Conservation (phyloP, 306 rosid genomes). For the Cucurbita pepo region DNA sequence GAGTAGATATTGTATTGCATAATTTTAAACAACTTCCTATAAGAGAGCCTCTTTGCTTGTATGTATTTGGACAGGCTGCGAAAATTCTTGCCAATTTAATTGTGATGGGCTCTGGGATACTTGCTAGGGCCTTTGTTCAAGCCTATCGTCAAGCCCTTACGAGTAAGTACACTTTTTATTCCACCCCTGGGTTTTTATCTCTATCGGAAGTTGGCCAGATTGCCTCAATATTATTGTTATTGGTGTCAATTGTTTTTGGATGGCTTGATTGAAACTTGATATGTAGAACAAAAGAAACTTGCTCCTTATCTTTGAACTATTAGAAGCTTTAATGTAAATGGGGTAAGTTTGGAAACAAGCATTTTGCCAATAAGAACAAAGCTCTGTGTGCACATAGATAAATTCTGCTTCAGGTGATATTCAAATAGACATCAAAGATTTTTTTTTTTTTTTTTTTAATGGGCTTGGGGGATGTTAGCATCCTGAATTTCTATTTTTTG, state of each 20-base stretch:
- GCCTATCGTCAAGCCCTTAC: constrained; percentile 78
- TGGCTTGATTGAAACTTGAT: background rate
- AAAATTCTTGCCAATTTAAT: constrained; percentile 67
- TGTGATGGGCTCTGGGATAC: constrained; percentile 60
- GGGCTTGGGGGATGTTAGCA: background rate
- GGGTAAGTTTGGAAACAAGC: background rate
- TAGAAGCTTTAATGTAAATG: background rate
- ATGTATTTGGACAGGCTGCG: constrained; percentile 46
- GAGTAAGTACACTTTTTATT: constrained; percentile 29
- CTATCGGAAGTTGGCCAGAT: background rate
- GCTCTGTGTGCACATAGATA: background rate
- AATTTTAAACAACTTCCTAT: background rate
- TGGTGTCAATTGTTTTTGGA: background rate
- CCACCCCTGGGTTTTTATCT: background rate
- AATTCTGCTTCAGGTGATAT: background rate
- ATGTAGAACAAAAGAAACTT: background rate
- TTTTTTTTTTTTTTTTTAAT: background rate
- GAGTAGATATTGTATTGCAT: background rate
- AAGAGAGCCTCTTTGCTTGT: background rate
- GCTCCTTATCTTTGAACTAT: background rate
- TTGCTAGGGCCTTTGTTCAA: constrained; percentile 62
- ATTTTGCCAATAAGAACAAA: background rate
- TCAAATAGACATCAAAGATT: background rate
- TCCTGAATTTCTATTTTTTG: background rate
- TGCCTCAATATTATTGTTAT: background rate